phyloP scores from a whole-genome alignment of 139 green algal species.

The Closterium sp. region DNA sequence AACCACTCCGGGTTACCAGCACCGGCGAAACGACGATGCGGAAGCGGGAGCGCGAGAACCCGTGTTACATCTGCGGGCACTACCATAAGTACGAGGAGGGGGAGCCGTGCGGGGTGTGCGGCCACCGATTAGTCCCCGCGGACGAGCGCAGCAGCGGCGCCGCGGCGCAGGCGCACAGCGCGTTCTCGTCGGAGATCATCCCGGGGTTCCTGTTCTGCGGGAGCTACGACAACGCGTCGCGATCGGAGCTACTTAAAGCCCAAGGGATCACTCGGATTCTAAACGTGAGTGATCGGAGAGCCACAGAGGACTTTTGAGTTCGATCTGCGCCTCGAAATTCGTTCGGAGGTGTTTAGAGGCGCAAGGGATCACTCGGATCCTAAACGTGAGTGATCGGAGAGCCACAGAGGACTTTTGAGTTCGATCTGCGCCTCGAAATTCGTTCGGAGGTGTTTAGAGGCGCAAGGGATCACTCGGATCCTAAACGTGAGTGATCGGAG shows the following conservation, averaged over 20 bases:
- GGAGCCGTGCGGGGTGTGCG: constrained; percentile 76
- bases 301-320: too few species aligned
- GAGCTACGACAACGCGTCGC: constrained; percentile 83
- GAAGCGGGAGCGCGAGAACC: constrained; percentile 77
- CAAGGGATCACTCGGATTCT: constrained; percentile 82
- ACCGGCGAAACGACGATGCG: constrained; percentile 12
- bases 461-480: constrained; percentile 79
- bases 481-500: constrained; percentile 72
- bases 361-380: constrained; percentile 79
- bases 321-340: too few species aligned
- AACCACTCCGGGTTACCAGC: background rate
- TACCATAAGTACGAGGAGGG: constrained; percentile 78
- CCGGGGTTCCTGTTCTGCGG: constrained; percentile 81
- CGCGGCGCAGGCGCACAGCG: constrained; percentile 46
- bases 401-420: background rate
- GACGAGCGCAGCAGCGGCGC: constrained; percentile 40
- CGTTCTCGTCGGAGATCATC: constrained; percentile 76
- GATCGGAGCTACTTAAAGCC: constrained; percentile 78
- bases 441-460: constrained; percentile 80
- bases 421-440: too few species aligned
- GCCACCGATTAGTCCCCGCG: constrained; percentile 61
- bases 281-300: constrained; percentile 66
- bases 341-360: constrained; percentile 78
- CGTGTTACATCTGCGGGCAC: constrained; percentile 81
- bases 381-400: constrained; percentile 72